Evolutionary conservation across 1,139 yeast genomes (phyloP).

Genomic region (Lodderomyces orthopsilosis): DNA sequence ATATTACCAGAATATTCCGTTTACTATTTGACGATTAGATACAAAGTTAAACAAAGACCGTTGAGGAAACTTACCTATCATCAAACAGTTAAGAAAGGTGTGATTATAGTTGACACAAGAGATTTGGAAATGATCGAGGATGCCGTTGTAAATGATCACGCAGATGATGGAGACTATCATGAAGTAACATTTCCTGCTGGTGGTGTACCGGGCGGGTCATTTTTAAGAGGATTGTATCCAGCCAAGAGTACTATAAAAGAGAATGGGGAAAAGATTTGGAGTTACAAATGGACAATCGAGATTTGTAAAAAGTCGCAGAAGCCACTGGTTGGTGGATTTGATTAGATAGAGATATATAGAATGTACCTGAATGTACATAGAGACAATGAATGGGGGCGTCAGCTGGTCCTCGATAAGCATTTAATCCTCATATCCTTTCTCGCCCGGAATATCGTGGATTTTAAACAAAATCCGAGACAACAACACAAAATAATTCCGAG

Average conservation of each 20-base stretch:
- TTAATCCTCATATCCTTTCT: no score
- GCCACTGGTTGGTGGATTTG: slow-evolving; percentile 21
- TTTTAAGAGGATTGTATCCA: slow-evolving; percentile 33
- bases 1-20: slow-evolving; percentile 32
- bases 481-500: not conserved
- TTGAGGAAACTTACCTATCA: slow-evolving; percentile 27
- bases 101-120: slow-evolving; percentile 28
- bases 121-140: slow-evolving; percentile 22
- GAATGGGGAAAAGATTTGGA: slow-evolving; percentile 24
- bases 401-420: no score
- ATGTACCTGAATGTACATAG: not conserved
- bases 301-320: slow-evolving; percentile 22
- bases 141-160: slow-evolving; percentile 19
- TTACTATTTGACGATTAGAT: slow-evolving; percentile 29
- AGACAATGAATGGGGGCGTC: no score
- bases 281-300: slow-evolving; percentile 28
- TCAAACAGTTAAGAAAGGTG: slow-evolving; percentile 33
- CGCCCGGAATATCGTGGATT: not conserved
- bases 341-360: slow-evolving; percentile 5
- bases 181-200: slow-evolving; percentile 29
- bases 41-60: slow-evolving; percentile 24
- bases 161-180: slow-evolving; percentile 16
- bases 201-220: slow-evolving; percentile 33
- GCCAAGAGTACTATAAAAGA: slow-evolving; percentile 29
- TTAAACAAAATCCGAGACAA: not conserved